Conservation (phyloP, 2,329 filamentous ascomycete species). For the Akanthomyces dipterigenus region DNA sequence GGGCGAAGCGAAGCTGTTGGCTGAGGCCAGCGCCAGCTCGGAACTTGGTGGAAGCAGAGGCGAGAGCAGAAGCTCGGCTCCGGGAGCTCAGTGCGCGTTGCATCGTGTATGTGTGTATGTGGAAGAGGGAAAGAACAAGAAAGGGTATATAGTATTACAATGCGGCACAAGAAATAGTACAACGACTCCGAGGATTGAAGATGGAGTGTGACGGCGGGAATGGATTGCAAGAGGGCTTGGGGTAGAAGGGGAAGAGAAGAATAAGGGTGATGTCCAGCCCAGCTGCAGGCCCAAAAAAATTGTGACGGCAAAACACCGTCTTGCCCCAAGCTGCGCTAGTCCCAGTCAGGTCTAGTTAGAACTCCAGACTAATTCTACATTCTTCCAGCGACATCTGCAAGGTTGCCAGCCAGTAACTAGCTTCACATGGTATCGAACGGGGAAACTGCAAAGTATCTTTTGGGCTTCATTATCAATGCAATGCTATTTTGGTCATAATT, state of each 20-base stretch:
- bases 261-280: slow-evolving; percentile 11
- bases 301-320: slow-evolving; percentile 36
- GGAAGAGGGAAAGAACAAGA: slow-evolving; percentile 23
- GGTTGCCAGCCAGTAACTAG: background rate
- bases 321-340: slow-evolving; percentile 8
- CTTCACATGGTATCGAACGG: background rate
- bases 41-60: slow-evolving; percentile 58
- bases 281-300: slow-evolving; percentile 30
- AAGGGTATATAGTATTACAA: slow-evolving; percentile 23
- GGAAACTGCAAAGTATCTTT: background rate
- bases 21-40: slow-evolving; percentile 59
- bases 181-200: slow-evolving; percentile 6
- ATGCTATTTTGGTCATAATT: background rate
- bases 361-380: slow-evolving; percentile 8
- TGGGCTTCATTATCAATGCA: background rate
- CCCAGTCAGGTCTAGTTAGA: background rate
- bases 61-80: slow-evolving; percentile 73
- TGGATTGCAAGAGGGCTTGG: slow-evolving; percentile 15
- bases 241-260: slow-evolving; percentile 16
- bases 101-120: slow-evolving; percentile 56
- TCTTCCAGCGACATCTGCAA: slow-evolving; percentile 5
- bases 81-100: slow-evolving; percentile 87
- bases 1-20: slow-evolving; percentile 91
- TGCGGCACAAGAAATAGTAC: slow-evolving; percentile 15
- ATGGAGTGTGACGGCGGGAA: slow-evolving; percentile 12